These are phyloP conservation scores for Termitomyces sp. DNA, from an alignment of 768 basidiomycete genomes.

Conservation along the genomic window DNA sequence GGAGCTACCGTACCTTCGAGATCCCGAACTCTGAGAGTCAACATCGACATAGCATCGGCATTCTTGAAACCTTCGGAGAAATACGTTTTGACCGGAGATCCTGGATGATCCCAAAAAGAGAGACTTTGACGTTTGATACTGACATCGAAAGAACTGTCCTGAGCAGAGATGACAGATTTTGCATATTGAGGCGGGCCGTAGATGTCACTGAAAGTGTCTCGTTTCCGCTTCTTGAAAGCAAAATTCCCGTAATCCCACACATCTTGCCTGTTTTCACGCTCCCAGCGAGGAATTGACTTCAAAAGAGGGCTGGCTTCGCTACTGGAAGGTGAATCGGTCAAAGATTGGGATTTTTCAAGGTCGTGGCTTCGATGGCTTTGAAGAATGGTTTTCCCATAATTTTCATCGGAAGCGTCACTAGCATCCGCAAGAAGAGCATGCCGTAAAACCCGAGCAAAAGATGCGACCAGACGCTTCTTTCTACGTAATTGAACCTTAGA, in stretches of 20 bases:
- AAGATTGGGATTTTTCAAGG: neutral
- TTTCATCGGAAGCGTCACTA: constrained; percentile 15
- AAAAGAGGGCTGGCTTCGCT: constrained; percentile 9
- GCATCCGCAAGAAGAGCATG: constrained; percentile 17
- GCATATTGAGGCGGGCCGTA: constrained; percentile 21
- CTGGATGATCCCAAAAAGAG: constrained; percentile 11
- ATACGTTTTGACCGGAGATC: constrained; percentile 1
- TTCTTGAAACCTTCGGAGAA: neutral
- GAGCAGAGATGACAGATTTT: neutral
- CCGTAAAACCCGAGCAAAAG: constrained; percentile 29
- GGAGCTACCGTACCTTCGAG: constrained; percentile 27
- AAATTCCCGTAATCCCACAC: constrained; percentile 11
- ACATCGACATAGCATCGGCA: neutral
- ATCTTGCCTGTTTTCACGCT: constrained; percentile 12
- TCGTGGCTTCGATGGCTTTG: neutral
- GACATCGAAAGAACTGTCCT: neutral
- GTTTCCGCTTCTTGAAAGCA: constrained; percentile 18
- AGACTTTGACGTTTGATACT: constrained; percentile 32
- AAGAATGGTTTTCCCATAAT: neutral
- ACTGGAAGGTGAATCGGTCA: constrained; percentile 7
- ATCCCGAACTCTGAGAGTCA: constrained; percentile 17
- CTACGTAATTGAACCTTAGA: constrained; percentile 7
- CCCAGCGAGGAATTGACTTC: constrained; percentile 15
- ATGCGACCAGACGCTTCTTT: constrained; percentile 19
- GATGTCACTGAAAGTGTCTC: neutral